These are phyloP conservation scores for Leccinum uliginosum DNA, from an alignment of 768 basidiomycete genomes.

Conservation along the genomic window DNA sequence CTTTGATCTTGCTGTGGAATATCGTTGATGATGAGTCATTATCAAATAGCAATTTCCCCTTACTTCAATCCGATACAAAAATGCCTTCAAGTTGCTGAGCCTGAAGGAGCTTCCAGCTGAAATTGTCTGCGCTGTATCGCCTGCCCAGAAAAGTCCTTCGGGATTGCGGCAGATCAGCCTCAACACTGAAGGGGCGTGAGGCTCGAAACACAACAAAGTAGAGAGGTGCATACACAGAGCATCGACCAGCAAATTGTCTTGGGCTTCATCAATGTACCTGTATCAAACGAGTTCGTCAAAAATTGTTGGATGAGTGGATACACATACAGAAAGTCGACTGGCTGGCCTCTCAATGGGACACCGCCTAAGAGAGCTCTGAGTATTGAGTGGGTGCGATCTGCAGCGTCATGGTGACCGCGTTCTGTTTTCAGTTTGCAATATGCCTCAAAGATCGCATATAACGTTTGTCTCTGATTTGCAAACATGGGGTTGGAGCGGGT, in stretches of 20 bases:
- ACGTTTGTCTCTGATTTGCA: constrained; percentile 39
- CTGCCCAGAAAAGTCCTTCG: constrained; percentile 72
- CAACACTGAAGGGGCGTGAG: constrained; percentile 43
- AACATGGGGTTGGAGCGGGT: constrained; percentile 52
- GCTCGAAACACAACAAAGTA: not conserved
- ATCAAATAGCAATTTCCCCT: not conserved
- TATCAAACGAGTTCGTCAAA: not conserved
- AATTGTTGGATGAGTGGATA: not conserved
- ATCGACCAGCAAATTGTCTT: constrained; percentile 69
- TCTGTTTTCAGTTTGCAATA: constrained; percentile 47
- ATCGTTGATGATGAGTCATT: not conserved
- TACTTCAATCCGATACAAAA: constrained; percentile 61
- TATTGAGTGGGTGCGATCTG: constrained; percentile 60
- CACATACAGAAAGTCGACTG: constrained; percentile 53
- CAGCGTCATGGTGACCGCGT: constrained; percentile 46
- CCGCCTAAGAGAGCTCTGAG: constrained; percentile 33
- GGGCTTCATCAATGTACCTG: constrained; percentile 69
- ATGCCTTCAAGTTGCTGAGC: constrained; percentile 68
- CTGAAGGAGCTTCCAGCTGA: constrained; percentile 68
- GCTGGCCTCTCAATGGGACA: constrained; percentile 34
- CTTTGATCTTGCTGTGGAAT: constrained; percentile 19
- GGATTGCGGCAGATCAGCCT: constrained; percentile 57
- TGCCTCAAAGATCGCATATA: constrained; percentile 51
- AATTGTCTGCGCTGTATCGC: constrained; percentile 78
- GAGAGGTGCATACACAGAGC: constrained; percentile 40